Conservation (phyloP, 1,284 basidiomycete species). For the Rhodotorula sp. region DNA sequence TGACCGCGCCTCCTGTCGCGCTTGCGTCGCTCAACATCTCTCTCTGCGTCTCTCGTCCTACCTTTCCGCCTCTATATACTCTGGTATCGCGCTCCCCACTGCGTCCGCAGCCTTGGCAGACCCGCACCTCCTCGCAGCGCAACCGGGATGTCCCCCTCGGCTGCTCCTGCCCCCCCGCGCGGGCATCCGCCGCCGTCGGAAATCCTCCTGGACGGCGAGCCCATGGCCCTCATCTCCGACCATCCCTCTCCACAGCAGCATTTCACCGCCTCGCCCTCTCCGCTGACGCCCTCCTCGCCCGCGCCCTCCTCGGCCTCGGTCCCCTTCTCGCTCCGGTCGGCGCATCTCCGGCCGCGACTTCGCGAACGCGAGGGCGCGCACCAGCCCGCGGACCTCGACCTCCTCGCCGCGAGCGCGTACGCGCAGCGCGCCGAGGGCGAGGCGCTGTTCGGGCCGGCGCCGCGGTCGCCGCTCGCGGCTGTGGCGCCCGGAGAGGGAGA, state of each 20-base stretch:
- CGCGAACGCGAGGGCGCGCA: no score
- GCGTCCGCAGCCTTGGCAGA: no score
- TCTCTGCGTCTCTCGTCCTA: no score
- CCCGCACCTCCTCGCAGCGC: no score
- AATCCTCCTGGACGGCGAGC: background rate
- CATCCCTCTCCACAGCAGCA: background rate
- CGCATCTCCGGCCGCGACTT: background rate
- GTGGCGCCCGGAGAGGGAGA: background rate
- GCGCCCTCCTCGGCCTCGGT: background rate
- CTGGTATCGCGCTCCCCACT: no score
- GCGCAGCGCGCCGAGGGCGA: background rate
- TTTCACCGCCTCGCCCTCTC: background rate
- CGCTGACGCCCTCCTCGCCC: background rate
- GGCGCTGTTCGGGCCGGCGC: conserved; percentile 13
- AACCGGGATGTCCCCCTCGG: no score
- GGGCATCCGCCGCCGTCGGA: no score
- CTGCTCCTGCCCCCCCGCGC: no score
- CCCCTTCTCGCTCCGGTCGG: conserved; percentile 1
- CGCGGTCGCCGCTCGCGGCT: background rate
- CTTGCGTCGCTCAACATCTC: background rate
- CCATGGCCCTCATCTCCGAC: no score
- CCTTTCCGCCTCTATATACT: no score
- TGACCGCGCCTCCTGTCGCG: background rate
- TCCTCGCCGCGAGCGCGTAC: no score
- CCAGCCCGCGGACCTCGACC: background rate